A percentile compares a stretch with the other conserved stretches of the same genome.
These are phyloP conservation scores for Arthrocladium fulminans DNA, from an alignment of 2,329 filamentous ascomycete species.

Conservation along the genomic window DNA sequence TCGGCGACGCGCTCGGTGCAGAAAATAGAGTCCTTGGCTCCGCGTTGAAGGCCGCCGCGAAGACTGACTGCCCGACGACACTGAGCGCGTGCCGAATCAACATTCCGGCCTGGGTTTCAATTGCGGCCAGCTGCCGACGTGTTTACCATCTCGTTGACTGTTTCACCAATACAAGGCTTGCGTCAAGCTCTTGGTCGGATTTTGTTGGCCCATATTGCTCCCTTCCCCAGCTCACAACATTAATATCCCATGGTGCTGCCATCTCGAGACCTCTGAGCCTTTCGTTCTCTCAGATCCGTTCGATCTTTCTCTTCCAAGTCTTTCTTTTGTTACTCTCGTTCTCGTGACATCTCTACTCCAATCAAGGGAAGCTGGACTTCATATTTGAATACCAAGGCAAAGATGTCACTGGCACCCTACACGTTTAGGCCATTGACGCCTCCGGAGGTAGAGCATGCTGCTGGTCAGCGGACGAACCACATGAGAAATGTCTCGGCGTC, in stretches of 20 bases:
- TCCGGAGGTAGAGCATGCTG: conserved; percentile 29
- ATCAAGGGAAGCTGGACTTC: conserved; percentile 11
- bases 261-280: conserved; percentile 20
- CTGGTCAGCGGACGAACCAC: conserved; percentile 44
- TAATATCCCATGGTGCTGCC: conserved; percentile 20
- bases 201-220: conserved; percentile 24
- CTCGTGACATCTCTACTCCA: conserved; percentile 6
- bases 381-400: conserved; percentile 19
- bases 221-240: conserved; percentile 19
- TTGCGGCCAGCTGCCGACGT: neutral
- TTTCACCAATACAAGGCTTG: conserved; percentile 16
- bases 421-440: conserved; percentile 39
- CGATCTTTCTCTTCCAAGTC: conserved; percentile 13
- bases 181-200: conserved; percentile 13
- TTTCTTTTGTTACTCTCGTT: conserved; percentile 20
- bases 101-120: neutral
- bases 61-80: neutral
- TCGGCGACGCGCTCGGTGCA: conserved; percentile 6
- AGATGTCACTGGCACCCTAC: conserved; percentile 35
- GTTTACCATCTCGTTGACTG: conserved; percentile 8
- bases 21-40: conserved; percentile 3
- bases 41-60: conserved; percentile 2
- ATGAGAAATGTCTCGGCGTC: conserved; percentile 55
- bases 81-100: conserved; percentile 1
- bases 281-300: conserved; percentile 22